phyloP scores from a whole-genome alignment of 2,329 filamentous ascomycete species.

The Macrophomina tecta region DNA sequence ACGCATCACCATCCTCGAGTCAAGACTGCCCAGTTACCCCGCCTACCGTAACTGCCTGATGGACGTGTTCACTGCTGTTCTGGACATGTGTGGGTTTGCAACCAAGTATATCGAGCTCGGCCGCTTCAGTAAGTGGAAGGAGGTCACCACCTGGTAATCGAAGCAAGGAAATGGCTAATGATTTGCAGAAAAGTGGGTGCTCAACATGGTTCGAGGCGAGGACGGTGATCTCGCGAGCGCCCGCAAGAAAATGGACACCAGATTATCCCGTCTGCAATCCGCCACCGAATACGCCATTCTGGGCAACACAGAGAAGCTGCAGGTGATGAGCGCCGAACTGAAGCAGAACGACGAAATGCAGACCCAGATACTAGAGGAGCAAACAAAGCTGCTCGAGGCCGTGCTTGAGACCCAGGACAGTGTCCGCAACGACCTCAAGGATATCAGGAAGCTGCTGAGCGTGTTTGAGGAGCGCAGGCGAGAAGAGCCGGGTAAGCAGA shows the following conservation, averaged over 20 bases:
- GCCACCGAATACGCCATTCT: constrained; percentile 41
- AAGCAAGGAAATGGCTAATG: constrained; percentile 28
- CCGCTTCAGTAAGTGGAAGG: constrained; percentile 39
- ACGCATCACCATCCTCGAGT: constrained; percentile 44
- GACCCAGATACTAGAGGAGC: not conserved
- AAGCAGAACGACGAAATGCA: constrained; percentile 4
- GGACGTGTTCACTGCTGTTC: constrained; percentile 45
- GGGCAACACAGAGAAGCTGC: constrained; percentile 27
- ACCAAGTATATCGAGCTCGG: constrained; percentile 35
- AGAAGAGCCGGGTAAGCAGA: constrained; percentile 25
- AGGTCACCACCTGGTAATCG: no score
- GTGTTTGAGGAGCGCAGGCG: constrained; percentile 23
- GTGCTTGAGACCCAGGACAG: not conserved
- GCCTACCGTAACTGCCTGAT: constrained; percentile 45
- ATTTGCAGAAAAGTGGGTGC: constrained; percentile 40
- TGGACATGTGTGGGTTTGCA: constrained; percentile 41
- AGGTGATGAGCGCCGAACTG: not conserved
- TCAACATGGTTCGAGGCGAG: constrained; percentile 40
- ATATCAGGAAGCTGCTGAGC: constrained; percentile 6
- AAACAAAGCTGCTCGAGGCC: not conserved
- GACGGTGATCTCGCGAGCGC: constrained; percentile 42
- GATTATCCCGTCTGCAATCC: constrained; percentile 38
- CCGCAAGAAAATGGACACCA: constrained; percentile 38
- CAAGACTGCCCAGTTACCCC: constrained; percentile 37
- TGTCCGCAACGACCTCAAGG: constrained; percentile 11